A percentile compares a stretch with the other conserved stretches of the same genome.
These are phyloP conservation scores for Kockiozyma suomiensis DNA, from an alignment of 805 yeast genomes.

Conservation along the genomic window DNA sequence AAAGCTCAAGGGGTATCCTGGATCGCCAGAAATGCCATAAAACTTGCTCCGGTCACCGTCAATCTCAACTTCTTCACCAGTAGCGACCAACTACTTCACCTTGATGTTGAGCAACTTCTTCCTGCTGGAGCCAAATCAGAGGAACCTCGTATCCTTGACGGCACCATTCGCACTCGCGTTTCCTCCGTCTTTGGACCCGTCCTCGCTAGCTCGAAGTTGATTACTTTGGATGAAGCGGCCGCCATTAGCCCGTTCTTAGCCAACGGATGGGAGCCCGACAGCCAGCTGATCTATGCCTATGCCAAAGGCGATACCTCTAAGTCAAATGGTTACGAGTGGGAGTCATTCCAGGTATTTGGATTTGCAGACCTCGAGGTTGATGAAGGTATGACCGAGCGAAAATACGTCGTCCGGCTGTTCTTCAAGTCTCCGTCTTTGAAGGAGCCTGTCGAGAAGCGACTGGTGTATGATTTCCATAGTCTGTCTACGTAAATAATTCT, in stretches of 20 bases:
- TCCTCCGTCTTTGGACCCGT: constrained; percentile 33
- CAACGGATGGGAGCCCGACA: constrained; percentile 25
- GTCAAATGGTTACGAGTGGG: constrained; percentile 26
- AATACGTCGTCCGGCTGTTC: constrained; percentile 25
- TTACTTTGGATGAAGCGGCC: constrained; percentile 21
- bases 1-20: constrained; percentile 29
- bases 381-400: constrained; percentile 21
- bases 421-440: constrained; percentile 24
- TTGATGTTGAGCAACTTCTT: constrained; percentile 25
- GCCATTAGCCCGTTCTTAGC: constrained; percentile 17
- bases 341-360: constrained; percentile 27
- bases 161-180: constrained; percentile 13
- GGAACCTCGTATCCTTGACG: constrained; percentile 27
- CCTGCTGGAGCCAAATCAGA: constrained; percentile 28
- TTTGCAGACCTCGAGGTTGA: constrained; percentile 27
- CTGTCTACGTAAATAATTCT: neutral
- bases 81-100: constrained; percentile 15
- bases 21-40: constrained; percentile 28
- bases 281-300: constrained; percentile 14
- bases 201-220: constrained; percentile 4
- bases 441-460: constrained; percentile 14
- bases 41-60: constrained; percentile 18
- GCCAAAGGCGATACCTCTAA: constrained; percentile 28
- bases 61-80: neutral
- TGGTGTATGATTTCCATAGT: constrained; percentile 28